These are phyloP conservation scores for Buddleja alternifolia DNA, from an alignment of 257 asterid genomes.

Conservation along the genomic window DNA sequence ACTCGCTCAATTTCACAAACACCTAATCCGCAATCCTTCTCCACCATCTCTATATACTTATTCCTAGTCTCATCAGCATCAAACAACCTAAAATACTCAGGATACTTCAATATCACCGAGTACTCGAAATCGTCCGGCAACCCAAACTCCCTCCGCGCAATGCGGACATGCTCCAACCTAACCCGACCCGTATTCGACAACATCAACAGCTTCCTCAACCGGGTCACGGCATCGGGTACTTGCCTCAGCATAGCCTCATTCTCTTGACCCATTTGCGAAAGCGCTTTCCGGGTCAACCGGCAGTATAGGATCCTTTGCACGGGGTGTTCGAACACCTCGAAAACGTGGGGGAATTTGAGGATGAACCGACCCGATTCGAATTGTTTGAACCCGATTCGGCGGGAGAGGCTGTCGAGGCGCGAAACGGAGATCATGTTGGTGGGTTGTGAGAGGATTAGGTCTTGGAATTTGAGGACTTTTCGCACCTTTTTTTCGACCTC, in stretches of 20 bases:
- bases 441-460: conserved; percentile 66
- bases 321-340: conserved; percentile 91
- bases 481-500: conserved; percentile 83
- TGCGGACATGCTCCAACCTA: conserved; percentile 77
- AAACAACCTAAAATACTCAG: conserved; percentile 65
- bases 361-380: conserved; percentile 73
- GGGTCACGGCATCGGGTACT: conserved; percentile 62
- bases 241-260: conserved; percentile 64
- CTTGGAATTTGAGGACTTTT: conserved; percentile 71
- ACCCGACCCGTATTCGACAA: conserved; percentile 74
- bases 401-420: conserved; percentile 62
- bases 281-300: conserved; percentile 62
- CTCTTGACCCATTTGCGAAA: conserved; percentile 68
- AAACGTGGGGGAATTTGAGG: conserved; percentile 81
- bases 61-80: conserved; percentile 86
- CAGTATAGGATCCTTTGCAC: conserved; percentile 83
- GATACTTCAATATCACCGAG: conserved; percentile 71
- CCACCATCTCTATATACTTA: conserved; percentile 76
- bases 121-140: conserved; percentile 84
- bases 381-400: conserved; percentile 74
- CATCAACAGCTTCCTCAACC: conserved; percentile 68
- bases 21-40: conserved; percentile 49
- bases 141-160: conserved; percentile 78
- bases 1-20: conserved; percentile 69
- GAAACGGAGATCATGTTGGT: conserved; percentile 62